phyloP scores from a whole-genome alignment of 1,284 basidiomycete genomes.

The Rhizoctonia solani region DNA sequence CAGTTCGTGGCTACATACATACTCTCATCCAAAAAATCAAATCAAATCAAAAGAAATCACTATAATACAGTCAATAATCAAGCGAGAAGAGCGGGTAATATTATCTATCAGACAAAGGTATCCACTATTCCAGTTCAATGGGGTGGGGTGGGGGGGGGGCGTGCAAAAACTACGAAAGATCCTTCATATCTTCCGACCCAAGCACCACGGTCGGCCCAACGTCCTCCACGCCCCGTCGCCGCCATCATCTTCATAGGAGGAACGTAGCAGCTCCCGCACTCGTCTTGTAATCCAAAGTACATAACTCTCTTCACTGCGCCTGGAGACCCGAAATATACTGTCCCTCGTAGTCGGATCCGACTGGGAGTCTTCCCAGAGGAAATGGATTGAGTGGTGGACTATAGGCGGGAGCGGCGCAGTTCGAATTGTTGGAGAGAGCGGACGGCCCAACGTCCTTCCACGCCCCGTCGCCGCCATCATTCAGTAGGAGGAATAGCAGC shows the following conservation, averaged over 20 bases:
- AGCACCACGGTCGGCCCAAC: constrained; percentile 2
- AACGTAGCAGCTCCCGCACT: constrained; percentile 10
- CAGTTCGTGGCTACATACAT: too few species aligned
- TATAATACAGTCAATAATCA: too few species aligned
- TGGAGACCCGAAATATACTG: background rate
- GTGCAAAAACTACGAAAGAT: background rate
- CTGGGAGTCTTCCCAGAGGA: constrained; percentile 5
- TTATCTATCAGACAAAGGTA: too few species aligned
- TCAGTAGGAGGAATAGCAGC: too few species aligned
- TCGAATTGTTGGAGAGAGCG: background rate
- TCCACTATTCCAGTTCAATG: too few species aligned
- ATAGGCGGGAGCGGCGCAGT: background rate
- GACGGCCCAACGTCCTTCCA: too few species aligned
- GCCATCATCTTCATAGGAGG: background rate
- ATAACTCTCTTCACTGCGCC: constrained; percentile 1
- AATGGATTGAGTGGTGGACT: background rate
- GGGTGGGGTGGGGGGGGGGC: too few species aligned
- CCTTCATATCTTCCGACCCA: background rate
- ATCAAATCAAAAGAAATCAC: too few species aligned
- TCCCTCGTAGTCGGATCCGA: constrained; percentile 10
- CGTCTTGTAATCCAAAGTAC: constrained; percentile 30
- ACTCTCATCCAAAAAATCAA: too few species aligned
- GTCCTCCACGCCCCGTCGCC: background rate
- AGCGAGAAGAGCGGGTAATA: too few species aligned
- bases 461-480: too few species aligned